Percentiles rank a stretch among this genome's conserved stretches.
phyloP scores from a whole-genome alignment of 2,329 filamentous ascomycete genomes.

The Pseudogymnoascus sp. region DNA sequence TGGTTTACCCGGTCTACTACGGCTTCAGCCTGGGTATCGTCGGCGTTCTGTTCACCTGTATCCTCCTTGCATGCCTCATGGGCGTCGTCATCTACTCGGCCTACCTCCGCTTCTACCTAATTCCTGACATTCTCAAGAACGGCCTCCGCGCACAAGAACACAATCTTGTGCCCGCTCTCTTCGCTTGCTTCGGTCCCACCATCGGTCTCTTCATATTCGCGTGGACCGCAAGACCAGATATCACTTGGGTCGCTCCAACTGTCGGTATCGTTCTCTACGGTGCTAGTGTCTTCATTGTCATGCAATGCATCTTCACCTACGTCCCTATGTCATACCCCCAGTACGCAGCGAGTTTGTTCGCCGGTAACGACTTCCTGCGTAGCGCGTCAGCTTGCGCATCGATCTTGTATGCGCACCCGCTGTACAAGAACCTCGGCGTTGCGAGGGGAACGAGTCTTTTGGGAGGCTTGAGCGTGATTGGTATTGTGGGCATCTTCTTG shows the following conservation, averaged over 20 bases:
- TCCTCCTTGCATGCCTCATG: constrained; percentile 50
- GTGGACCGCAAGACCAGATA: constrained; percentile 42
- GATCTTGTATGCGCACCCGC: constrained; percentile 52
- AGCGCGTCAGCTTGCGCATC: constrained; percentile 52
- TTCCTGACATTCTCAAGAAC: constrained; percentile 41
- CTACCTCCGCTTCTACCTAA: constrained; percentile 47
- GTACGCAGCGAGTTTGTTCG: constrained; percentile 53
- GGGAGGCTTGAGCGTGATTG: constrained; percentile 46
- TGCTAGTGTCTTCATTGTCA: constrained; percentile 45
- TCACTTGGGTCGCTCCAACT: constrained; percentile 49
- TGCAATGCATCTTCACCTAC: constrained; percentile 56
- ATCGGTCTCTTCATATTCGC: constrained; percentile 55
- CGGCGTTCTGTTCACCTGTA: constrained; percentile 54
- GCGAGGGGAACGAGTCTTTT: constrained; percentile 50
- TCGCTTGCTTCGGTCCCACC: constrained; percentile 45
- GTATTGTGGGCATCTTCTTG: constrained; percentile 48
- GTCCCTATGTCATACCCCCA: constrained; percentile 48
- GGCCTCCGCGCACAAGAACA: constrained; percentile 47
- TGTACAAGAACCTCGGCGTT: constrained; percentile 54
- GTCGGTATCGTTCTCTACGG: constrained; percentile 52
- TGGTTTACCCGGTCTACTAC: constrained; percentile 55
- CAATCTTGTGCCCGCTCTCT: constrained; percentile 49
- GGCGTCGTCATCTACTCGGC: constrained; percentile 42
- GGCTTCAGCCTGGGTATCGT: constrained; percentile 50
- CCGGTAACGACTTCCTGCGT: constrained; percentile 53